These are phyloP conservation scores for Spirogloea muscicola DNA, from an alignment of 139 green algal genomes.

Conservation along the genomic window DNA sequence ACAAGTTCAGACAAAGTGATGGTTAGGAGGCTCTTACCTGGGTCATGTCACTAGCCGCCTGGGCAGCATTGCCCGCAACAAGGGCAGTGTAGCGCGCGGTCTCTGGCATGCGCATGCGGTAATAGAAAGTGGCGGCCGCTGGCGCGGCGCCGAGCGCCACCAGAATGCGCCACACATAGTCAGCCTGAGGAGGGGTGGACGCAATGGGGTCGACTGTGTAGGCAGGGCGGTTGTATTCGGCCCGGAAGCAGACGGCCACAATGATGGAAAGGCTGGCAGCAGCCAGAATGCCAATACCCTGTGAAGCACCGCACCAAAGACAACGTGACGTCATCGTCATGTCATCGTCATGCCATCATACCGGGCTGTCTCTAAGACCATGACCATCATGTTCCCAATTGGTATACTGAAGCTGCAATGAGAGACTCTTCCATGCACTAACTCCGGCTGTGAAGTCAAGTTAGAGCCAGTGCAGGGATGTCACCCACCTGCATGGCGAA, in stretches of 20 bases:
- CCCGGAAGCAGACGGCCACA: constrained; percentile 15
- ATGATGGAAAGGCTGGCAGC: constrained; percentile 20
- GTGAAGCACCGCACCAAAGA: not conserved
- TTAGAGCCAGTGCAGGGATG: too few species aligned
- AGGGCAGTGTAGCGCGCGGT: constrained; percentile 47
- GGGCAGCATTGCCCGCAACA: constrained; percentile 12
- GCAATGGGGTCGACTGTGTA: constrained; percentile 4
- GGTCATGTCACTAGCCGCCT: constrained; percentile 19
- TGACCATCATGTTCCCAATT: too few species aligned
- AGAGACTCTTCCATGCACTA: too few species aligned
- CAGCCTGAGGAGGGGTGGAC: constrained; percentile 35
- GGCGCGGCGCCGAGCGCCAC: constrained; percentile 46
- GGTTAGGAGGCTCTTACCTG: constrained; percentile 1
- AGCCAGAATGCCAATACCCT: constrained; percentile 41
- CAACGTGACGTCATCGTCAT: too few species aligned
- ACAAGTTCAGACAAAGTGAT: too few species aligned
- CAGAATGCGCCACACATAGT: constrained; percentile 53
- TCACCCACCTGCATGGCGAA: constrained; percentile 42
- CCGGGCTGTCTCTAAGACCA: too few species aligned
- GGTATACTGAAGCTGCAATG: too few species aligned
- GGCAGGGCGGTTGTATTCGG: not conserved
- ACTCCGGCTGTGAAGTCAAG: too few species aligned
- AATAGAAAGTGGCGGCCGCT: constrained; percentile 51
- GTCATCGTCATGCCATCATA: too few species aligned
- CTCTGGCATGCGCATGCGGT: constrained; percentile 44